A percentile compares a stretch with the other conserved stretches of the same genome.
phyloP scores from a whole-genome alignment of 208 protist genomes.

The Tritrichomonas foetus region DNA sequence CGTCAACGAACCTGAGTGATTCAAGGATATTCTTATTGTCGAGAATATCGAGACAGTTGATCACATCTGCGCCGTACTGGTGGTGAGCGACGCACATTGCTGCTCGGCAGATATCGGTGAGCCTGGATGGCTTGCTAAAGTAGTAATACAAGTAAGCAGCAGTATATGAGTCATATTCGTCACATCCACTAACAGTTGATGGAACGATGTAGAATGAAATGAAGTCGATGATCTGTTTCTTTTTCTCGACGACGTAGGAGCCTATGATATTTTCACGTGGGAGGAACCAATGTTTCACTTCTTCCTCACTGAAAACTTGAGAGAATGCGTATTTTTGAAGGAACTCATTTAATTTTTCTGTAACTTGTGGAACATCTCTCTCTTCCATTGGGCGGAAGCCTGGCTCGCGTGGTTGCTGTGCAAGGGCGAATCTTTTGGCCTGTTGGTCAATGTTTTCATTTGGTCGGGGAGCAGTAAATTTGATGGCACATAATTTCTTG shows the following conservation, averaged over 20 bases:
- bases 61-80: slow-evolving; percentile 85
- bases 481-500: slow-evolving; percentile 34
- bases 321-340: slow-evolving; percentile 67
- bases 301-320: slow-evolving; percentile 76
- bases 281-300: slow-evolving; percentile 87
- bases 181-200: slow-evolving; percentile 86
- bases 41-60: slow-evolving; percentile 93
- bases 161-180: slow-evolving; percentile 75
- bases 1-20: slow-evolving; percentile 86
- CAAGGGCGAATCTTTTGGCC: slow-evolving; percentile 24
- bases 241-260: slow-evolving; percentile 81
- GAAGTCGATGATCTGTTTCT: slow-evolving; percentile 81
- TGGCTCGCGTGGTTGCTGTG: not conserved
- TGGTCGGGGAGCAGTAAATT: not conserved
- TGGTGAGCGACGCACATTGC: slow-evolving; percentile 40
- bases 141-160: slow-evolving; percentile 94
- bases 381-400: slow-evolving; percentile 53
- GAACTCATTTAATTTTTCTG: slow-evolving; percentile 69
- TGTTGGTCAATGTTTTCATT: not conserved
- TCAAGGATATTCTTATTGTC: slow-evolving; percentile 75
- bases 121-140: slow-evolving; percentile 68
- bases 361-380: slow-evolving; percentile 54
- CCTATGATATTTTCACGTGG: slow-evolving; percentile 79
- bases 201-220: slow-evolving; percentile 91
- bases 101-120: slow-evolving; percentile 74